Evolutionary conservation across 2,329 filamentous ascomycete species (phyloP), one percentile per base, ranked within the genome.

Genomic region (Colletotrichum ledebouriae): DNA sequence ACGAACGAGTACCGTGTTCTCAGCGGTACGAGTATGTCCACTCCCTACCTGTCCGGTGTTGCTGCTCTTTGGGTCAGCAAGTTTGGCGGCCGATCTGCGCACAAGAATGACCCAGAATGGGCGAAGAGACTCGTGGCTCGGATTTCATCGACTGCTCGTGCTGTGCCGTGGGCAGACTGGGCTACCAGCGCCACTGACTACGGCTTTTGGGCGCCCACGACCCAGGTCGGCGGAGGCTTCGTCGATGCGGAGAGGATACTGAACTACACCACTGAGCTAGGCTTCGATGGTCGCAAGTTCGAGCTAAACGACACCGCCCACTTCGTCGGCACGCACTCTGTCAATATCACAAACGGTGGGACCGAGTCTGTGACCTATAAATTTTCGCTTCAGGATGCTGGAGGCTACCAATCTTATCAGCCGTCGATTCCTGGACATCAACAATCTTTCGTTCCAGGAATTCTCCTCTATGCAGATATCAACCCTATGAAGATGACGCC

Each of bases 251-350:
- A 76, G 70, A 81, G 83, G 55, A 78, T 83, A 15, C 74, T 85
- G 9, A 76, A 79, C 33, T 78, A 81, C 42, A 78, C 76, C 3
- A 80, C 79, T 0, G 61, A 75, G 37, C 72, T 83, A 39, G 76
- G 75, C 37, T 82, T 80, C 9, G 78, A 80, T 25, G 59, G 59
- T 0, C 46, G 59, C 9, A 80, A 81, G 12, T 80, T 87, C 53
- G 77, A 82, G 11, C 78, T 87, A 62, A 83, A 82, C 49, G 85
- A 87, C 66, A 85, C 83, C 0, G 76, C 80, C 46, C 70, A 82
- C 59, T 84, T 86, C 67, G 71, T 70, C 7, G 70, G 76, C 5
- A 69, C 67, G 13, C 81, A 80, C 77, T 39, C 67, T 1, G 73
- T 80, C 13, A 72, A 75, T 39, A 79, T 87, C 58, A 81, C 77